Conservation (phyloP, 78 protist species). For the Dictyostelium discoideum region DNA sequence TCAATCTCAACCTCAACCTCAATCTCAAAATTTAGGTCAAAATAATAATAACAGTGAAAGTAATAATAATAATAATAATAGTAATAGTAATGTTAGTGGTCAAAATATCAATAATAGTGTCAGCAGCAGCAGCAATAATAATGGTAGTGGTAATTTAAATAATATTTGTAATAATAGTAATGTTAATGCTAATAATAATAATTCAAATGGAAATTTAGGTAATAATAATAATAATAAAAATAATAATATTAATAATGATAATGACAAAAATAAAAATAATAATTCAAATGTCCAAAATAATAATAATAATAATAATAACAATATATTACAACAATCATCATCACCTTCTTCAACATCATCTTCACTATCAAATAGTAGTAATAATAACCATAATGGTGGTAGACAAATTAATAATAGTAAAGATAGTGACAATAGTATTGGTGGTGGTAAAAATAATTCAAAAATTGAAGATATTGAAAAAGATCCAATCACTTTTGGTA, state of each 20-base stretch:
- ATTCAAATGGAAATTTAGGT: neutral
- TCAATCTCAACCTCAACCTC: neutral
- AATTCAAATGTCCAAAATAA: neutral
- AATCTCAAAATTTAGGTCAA: neutral
- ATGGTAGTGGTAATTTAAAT: neutral
- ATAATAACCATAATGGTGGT: neutral
- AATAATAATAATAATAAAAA: neutral
- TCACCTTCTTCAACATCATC: neutral
- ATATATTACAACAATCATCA: neutral
- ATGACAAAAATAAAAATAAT: neutral
- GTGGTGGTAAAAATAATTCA: neutral
- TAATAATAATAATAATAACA: neutral
- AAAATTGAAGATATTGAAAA: conserved; percentile 46
- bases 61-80: neutral
- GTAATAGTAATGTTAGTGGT: neutral
- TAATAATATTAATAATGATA: neutral
- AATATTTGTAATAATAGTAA: neutral
- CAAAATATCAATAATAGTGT: neutral
- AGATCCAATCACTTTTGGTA: conserved; percentile 56
- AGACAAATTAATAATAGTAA: conserved; percentile 31
- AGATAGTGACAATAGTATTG: neutral
- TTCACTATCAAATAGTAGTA: neutral
- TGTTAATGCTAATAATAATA: neutral
- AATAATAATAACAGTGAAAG: neutral
- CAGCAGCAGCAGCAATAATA: neutral